These are phyloP conservation scores for Phaeosphaeria sp. DNA, from an alignment of 2,329 filamentous ascomycete genomes.

Conservation along the genomic window DNA sequence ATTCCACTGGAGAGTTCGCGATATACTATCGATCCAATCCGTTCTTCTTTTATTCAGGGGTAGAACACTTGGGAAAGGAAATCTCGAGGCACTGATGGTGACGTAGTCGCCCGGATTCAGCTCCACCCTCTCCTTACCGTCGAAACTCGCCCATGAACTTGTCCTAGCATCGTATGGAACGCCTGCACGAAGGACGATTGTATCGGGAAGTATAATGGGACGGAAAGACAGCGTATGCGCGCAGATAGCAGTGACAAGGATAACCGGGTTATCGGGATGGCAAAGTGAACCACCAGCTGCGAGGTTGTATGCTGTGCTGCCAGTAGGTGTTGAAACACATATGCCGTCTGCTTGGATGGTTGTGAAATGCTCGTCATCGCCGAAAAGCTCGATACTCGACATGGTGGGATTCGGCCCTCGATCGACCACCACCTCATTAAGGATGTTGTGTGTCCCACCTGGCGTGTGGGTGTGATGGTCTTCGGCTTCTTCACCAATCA, in stretches of 20 bases:
- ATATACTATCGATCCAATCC: slow-evolving; percentile 84
- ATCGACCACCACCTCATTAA: slow-evolving; percentile 97
- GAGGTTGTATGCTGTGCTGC: slow-evolving; percentile 93
- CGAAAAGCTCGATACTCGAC: slow-evolving; percentile 90
- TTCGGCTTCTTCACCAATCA: slow-evolving; percentile 84
- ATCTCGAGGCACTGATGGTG: slow-evolving; percentile 80
- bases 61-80: slow-evolving; percentile 80
- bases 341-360: slow-evolving; percentile 92
- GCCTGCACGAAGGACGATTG: slow-evolving; percentile 88
- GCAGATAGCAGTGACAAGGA: slow-evolving; percentile 92
- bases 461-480: slow-evolving; percentile 85
- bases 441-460: slow-evolving; percentile 83
- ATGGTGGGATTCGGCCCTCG: slow-evolving; percentile 93
- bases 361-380: slow-evolving; percentile 94
- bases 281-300: slow-evolving; percentile 94
- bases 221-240: slow-evolving; percentile 94
- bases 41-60: slow-evolving; percentile 72
- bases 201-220: slow-evolving; percentile 95
- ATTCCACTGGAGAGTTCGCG: slow-evolving; percentile 81
- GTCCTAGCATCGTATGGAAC: slow-evolving; percentile 94
- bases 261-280: slow-evolving; percentile 95
- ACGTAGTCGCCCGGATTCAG: slow-evolving; percentile 81
- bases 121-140: slow-evolving; percentile 83
- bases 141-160: slow-evolving; percentile 96
- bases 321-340: slow-evolving; percentile 92